A percentile compares a stretch with the other conserved stretches of the same genome.
These are phyloP conservation scores for Sicyos baderoa DNA, from an alignment of 306 rosid genomes.

Conservation along the genomic window DNA sequence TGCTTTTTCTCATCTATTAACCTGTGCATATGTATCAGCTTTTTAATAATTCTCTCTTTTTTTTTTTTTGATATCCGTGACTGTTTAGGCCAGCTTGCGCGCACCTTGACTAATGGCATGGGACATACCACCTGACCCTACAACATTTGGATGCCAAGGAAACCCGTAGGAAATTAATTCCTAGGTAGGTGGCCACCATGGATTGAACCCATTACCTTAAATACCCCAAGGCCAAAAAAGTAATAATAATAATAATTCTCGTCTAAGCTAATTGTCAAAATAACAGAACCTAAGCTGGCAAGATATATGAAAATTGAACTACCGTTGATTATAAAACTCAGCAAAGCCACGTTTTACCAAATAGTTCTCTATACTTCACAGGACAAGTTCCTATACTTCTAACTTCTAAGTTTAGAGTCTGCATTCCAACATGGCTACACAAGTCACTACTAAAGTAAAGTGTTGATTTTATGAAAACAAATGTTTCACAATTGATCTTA, in stretches of 20 bases:
- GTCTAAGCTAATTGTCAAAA: not conserved
- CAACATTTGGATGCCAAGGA: too few species aligned
- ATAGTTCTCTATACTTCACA: not conserved
- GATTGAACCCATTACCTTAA: too few species aligned
- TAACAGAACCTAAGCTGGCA: not conserved
- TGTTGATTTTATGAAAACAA: not conserved
- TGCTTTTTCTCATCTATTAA: conserved; percentile 71
- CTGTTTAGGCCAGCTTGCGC: too few species aligned
- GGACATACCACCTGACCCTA: too few species aligned
- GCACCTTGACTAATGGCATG: too few species aligned
- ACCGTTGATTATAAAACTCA: not conserved
- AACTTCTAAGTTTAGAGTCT: not conserved
- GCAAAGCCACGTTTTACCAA: not conserved
- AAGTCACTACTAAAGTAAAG: not conserved
- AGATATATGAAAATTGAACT: not conserved
- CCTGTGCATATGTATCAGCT: conserved; percentile 29
- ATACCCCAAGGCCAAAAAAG: too few species aligned
- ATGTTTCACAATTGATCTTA: too few species aligned
- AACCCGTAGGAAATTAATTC: too few species aligned
- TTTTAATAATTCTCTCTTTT: too few species aligned
- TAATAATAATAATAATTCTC: not conserved
- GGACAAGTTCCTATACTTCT: not conserved
- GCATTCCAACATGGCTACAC: not conserved
- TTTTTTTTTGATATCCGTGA: too few species aligned
- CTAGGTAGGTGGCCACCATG: too few species aligned